These are phyloP conservation scores for Sporisorium exsertum DNA, from an alignment of 1,284 basidiomycete genomes.

Conservation along the genomic window DNA sequence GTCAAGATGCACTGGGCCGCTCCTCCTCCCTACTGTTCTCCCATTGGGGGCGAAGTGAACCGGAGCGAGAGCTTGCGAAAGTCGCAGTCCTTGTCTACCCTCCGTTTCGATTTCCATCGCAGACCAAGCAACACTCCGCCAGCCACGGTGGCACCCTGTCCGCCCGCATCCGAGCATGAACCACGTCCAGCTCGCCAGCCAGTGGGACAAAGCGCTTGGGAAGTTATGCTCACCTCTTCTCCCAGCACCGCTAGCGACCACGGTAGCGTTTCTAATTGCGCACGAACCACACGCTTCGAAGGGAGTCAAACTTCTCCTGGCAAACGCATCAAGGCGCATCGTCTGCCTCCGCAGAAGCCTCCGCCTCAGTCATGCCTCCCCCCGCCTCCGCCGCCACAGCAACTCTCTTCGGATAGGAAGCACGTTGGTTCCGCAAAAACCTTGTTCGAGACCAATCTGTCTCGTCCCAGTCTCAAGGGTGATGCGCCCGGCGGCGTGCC, in stretches of 20 bases:
- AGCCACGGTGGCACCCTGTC: neutral
- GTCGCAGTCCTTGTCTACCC: conserved; percentile 21
- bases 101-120: conserved; percentile 17
- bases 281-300: neutral
- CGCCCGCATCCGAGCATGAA: neutral
- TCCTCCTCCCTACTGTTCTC: conserved; percentile 22
- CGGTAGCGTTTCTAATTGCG: conserved; percentile 9
- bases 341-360: conserved; percentile 44
- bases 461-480: neutral
- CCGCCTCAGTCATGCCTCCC: conserved; percentile 33
- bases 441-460: neutral
- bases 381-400: conserved; percentile 5
- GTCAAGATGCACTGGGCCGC: neutral
- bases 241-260: conserved; percentile 19
- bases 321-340: conserved; percentile 14
- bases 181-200: neutral
- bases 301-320: neutral
- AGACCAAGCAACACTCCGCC: conserved; percentile 3
- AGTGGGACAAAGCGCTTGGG: conserved; percentile 16
- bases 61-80: conserved; percentile 19
- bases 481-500: neutral
- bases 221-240: conserved; percentile 4
- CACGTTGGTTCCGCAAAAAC: neutral
- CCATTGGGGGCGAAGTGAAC: neutral
- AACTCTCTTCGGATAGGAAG: neutral